Conservation (phyloP, 768 basidiomycete genomes). For the Lanmaoa pseudosensibilis region DNA sequence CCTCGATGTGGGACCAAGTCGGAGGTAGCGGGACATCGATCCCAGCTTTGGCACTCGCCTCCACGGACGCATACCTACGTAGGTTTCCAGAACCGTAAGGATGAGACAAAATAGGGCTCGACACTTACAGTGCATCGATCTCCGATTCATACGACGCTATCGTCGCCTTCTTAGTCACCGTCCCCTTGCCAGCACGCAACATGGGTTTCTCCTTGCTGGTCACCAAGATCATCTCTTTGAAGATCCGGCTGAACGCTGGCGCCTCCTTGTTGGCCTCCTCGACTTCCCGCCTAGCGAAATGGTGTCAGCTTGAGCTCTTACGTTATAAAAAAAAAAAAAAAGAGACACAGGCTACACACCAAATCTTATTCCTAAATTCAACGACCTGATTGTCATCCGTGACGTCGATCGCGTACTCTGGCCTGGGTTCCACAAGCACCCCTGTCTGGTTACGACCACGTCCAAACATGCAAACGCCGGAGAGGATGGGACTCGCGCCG, state of each 20-base stretch:
- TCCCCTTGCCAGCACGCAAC: conserved; percentile 47
- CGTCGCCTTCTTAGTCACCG: conserved; percentile 42
- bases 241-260: conserved; percentile 44
- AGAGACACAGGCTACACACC: conserved; percentile 28
- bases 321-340: background rate
- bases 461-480: conserved; percentile 42
- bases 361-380: conserved; percentile 38
- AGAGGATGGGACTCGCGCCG: conserved; percentile 19
- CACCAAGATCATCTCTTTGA: conserved; percentile 53
- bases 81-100: background rate
- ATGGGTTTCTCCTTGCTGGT: conserved; percentile 43
- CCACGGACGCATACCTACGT: conserved; percentile 32
- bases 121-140: conserved; percentile 44
- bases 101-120: background rate
- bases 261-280: conserved; percentile 44
- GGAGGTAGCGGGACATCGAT: conserved; percentile 24
- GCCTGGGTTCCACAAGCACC: conserved; percentile 34
- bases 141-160: conserved; percentile 42
- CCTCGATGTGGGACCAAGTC: conserved; percentile 21
- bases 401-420: conserved; percentile 35
- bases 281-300: conserved; percentile 33
- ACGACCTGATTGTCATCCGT: conserved; percentile 29
- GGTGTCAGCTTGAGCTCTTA: background rate
- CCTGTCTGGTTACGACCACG: conserved; percentile 31
- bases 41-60: conserved; percentile 22